phyloP scores from a whole-genome alignment of 176 grass and related monocot species.

The Bonia amplexicaulis region DNA sequence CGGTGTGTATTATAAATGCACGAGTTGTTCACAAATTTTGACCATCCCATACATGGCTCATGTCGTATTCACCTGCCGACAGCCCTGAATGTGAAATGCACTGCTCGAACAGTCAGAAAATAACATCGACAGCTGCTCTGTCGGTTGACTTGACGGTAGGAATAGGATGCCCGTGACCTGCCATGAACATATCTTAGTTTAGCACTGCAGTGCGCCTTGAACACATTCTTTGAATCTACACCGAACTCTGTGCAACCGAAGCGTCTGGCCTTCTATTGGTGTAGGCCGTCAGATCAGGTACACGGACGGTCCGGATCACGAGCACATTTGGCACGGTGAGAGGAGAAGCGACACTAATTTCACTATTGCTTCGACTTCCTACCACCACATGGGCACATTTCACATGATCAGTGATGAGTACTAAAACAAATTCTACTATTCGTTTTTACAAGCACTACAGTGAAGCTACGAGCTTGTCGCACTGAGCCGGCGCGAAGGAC shows the following conservation, averaged over 20 bases:
- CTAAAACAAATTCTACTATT: not conserved
- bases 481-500: constrained; percentile 64
- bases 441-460: not conserved
- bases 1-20: too few relatives aligned
- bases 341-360: not conserved
- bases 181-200: not conserved
- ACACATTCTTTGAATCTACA: not conserved
- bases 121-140: not conserved
- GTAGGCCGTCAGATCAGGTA: not conserved
- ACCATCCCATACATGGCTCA: not conserved
- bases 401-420: not conserved
- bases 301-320: not conserved
- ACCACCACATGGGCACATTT: not conserved
- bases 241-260: not conserved
- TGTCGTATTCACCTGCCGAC: constrained; percentile 33
- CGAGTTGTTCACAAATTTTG: not conserved
- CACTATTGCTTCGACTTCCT: not conserved
- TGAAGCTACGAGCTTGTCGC: constrained; percentile 45
- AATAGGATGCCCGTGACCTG: not conserved
- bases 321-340: not conserved
- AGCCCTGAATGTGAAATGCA: not conserved
- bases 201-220: not conserved
- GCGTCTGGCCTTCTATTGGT: not conserved
- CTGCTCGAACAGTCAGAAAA: not conserved
- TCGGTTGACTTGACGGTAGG: not conserved